Evolutionary conservation across 2,329 filamentous ascomycete genomes (phyloP).

Genomic region (Chaetomium strumarium): DNA sequence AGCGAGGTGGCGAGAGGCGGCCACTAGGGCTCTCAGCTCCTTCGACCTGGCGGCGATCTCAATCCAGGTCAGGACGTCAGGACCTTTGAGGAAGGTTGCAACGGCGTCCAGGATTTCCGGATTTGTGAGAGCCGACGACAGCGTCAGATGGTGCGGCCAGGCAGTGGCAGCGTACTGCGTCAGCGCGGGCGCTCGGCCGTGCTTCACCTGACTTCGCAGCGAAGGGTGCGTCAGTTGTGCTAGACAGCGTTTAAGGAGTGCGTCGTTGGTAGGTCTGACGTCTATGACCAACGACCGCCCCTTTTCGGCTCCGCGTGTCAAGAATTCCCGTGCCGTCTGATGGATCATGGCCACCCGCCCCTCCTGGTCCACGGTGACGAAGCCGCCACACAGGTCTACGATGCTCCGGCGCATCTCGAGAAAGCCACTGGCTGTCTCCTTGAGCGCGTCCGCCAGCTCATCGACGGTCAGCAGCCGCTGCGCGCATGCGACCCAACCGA

Average conservation of each 20-base stretch:
- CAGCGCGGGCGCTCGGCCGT: background rate
- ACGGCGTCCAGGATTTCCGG: background rate
- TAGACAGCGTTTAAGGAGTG: constrained; percentile 24
- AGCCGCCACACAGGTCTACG: constrained; percentile 27
- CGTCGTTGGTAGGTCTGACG: constrained; percentile 13
- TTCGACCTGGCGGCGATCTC: constrained; percentile 23
- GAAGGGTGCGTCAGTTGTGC: background rate
- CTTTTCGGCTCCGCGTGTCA: constrained; percentile 14
- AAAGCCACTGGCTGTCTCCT: constrained; percentile 11
- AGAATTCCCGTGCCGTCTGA: constrained; percentile 33
- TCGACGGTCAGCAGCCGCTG: constrained; percentile 21
- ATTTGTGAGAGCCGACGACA: background rate
- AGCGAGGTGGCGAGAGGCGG: constrained; percentile 25
- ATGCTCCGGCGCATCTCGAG: constrained; percentile 28
- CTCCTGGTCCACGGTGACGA: constrained; percentile 28
- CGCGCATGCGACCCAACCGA: constrained; percentile 26
- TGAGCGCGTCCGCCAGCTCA: constrained; percentile 25
- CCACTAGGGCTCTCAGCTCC: constrained; percentile 26
- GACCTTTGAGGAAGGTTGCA: constrained; percentile 2
- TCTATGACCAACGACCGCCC: constrained; percentile 17
- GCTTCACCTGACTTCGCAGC: constrained; percentile 1
- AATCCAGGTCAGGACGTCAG: constrained; percentile 32
- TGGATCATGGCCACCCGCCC: constrained; percentile 30
- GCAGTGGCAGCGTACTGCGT: constrained; percentile 10
- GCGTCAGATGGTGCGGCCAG: constrained; percentile 27